phyloP scores from a whole-genome alignment of 441 rosid genomes.

The Iberis amara region DNA sequence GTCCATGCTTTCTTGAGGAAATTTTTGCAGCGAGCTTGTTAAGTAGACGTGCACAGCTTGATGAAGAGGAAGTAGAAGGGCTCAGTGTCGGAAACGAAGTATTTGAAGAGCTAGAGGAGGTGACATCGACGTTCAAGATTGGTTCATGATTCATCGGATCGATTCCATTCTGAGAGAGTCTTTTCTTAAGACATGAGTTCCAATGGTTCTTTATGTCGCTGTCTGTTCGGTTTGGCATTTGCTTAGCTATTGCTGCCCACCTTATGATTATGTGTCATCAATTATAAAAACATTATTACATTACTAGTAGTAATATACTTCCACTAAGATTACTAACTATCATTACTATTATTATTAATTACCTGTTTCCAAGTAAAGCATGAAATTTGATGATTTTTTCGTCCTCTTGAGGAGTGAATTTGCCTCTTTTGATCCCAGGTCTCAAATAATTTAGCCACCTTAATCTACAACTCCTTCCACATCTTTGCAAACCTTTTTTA shows the following conservation, averaged over 20 bases:
- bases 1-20: constrained; percentile 17
- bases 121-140: background rate
- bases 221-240: constrained; percentile 78
- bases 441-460: constrained; percentile 57
- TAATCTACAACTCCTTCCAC: constrained; percentile 55
- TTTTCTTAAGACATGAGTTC: constrained; percentile 91
- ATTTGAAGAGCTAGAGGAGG: constrained; percentile 14
- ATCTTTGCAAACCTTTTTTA: constrained; percentile 40
- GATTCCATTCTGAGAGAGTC: constrained; percentile 66
- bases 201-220: constrained; percentile 95
- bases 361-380: constrained; percentile 57
- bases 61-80: constrained; percentile 17
- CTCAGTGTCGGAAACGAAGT: constrained; percentile 9
- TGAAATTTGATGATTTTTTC: constrained; percentile 43
- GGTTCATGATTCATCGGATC: constrained; percentile 83
- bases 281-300: too few species aligned
- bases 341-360: constrained; percentile 3
- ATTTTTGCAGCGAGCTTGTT: constrained; percentile 30
- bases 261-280: too few species aligned
- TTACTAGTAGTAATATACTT: too few species aligned
- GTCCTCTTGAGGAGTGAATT: constrained; percentile 45
- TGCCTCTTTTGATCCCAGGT: constrained; percentile 55
- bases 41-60: constrained; percentile 24
- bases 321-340: too few species aligned
- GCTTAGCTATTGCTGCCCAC: constrained; percentile 39